Base-by-base conservation (phyloP, 345 rosid genomes). In the Aurinia saxatilis region DNA sequence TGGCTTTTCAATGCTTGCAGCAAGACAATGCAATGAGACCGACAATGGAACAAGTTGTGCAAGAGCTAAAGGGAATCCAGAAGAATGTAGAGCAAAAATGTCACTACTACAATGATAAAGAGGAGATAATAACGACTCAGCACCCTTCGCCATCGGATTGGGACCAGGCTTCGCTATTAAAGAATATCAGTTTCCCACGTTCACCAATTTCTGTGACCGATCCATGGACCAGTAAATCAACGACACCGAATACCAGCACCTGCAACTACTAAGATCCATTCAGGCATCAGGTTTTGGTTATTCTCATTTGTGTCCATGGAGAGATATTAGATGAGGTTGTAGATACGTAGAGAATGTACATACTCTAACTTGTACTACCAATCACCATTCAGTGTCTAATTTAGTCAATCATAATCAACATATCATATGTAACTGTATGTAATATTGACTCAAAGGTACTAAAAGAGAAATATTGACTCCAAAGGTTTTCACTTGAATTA, bases 1-100 rank as follows among this genome's bases (percentile, higher is more conserved):
- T 83, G 68, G 87, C 85, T 33, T 83, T 80, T 21, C 73, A 50
- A 47, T 86, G 90, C 62, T 55, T 86, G 75, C 93, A 83, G 64
- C 84, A 83, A 63, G 75, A 78, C 37, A 67, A 45, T 67, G 78
- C 80, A 38, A 31, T 80, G 73, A 74, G 87, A 49, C 93, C 87
- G 1, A 46, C 82, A 40, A 86, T 86, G 90, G 75, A 67, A 40
- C 67, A 62, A 19, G 81, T 83, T 48, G 52, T 81, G 64, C 70
- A 65, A 33, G 80, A 78, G 70, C 65, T 86, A 9, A 33, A 75
- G 46, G 75, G 51, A 11, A 77, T 83, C 44, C 64, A 74, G 53
- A 45, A 17, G 50, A 45, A 17, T 9, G 60, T 60, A 65, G 70
- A 77, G 34, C 18, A 55, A 57, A 62, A 47, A 57, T 23, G 27